A percentile compares a stretch with the other conserved stretches of the same genome.
These are phyloP conservation scores for Xylaria scruposa DNA, from an alignment of 495 filamentous ascomycete species.

Conservation along the genomic window DNA sequence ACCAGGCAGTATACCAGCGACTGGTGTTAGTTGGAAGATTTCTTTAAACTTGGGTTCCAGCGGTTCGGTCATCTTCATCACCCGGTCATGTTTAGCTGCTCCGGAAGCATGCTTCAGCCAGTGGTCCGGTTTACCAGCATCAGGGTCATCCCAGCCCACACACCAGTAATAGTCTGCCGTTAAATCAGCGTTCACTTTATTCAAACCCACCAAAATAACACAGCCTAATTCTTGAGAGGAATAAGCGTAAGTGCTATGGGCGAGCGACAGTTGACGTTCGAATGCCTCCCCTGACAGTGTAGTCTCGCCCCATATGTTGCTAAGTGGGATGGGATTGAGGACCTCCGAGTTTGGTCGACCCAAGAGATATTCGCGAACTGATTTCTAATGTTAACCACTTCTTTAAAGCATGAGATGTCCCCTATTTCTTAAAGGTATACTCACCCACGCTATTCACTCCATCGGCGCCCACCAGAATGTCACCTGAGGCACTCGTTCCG, in stretches of 20 bases:
- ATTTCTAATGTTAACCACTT: neutral
- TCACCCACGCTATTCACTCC: conserved; percentile 48
- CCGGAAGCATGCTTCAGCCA: conserved; percentile 35
- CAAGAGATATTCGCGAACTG: conserved; percentile 42
- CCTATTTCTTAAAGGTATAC: conserved; percentile 8
- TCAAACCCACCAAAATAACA: conserved; percentile 40
- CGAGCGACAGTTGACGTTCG: conserved; percentile 39
- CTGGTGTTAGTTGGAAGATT: conserved; percentile 32
- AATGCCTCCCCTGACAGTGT: conserved; percentile 34
- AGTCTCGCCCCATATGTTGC: conserved; percentile 34
- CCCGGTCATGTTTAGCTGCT: conserved; percentile 33
- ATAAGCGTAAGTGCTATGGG: conserved; percentile 34
- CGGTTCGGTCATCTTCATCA: conserved; percentile 22
- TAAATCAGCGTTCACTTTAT: conserved; percentile 30
- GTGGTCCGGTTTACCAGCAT: conserved; percentile 30
- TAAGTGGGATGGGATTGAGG: conserved; percentile 29
- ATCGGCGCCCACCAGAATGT: conserved; percentile 57
- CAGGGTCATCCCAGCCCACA: conserved; percentile 24
- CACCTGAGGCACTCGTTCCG: conserved; percentile 59
- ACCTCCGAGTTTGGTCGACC: conserved; percentile 35
- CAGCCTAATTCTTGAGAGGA: conserved; percentile 12
- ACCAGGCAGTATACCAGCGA: conserved; percentile 14
- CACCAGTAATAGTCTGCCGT: conserved; percentile 42
- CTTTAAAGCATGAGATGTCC: neutral
- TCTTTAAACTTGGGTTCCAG: conserved; percentile 34